Base-by-base conservation (phyloP, 2,329 filamentous ascomycete species). In the Knoxdaviesia capensis region DNA sequence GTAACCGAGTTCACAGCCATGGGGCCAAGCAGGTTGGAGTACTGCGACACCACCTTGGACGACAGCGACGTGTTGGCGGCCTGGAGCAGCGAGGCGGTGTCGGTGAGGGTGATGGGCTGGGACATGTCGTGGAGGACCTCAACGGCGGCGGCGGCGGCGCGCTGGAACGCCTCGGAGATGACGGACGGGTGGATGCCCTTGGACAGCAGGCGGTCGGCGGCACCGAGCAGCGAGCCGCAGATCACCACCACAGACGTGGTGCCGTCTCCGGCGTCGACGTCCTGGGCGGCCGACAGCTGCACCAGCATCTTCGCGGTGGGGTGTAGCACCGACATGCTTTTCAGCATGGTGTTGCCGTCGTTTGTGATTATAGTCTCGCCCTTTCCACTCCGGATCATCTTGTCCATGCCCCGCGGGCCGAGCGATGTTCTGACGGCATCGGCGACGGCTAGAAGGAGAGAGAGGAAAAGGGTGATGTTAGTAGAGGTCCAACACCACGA, bases 251-350 rank as follows among this genome's bases (percentile, higher is more conserved):
- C 90, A 4, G 88, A 96, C 34, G 90, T 98, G 44, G 90, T 98
- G 54, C 90, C 92, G 60, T 98, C 90, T 64, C 90, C 90, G 48
- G 90, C 90, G 62, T 98, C 90, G 47, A 98, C 86, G 66, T 98
- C 90, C 61, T 98, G 90, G 50, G 90, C 90, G 51, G 90, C 84
- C 54, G 88, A 92, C 48, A 98, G 74, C 61, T 98, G 87, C 55
- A 98, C 90, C 51, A 98, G 71, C 90, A 98, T 98, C 68, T 94
- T 94, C 41, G 90, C 90, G 40, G 92, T 93, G n/a, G 90, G 90
- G 59, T 98, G 90, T 80, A 98, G 86, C 51, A 98, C 90, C 50
- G 84, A 82, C 90, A 98, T 96, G 68, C 88, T 88, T 66, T 83
- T 93, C 56, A 98, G 67, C 88, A 98, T 98, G 44, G 90, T 98